A percentile compares a stretch with the other conserved stretches of the same genome.
phyloP scores from a whole-genome alignment of 306 rosid genomes.

The Quercus alba region DNA sequence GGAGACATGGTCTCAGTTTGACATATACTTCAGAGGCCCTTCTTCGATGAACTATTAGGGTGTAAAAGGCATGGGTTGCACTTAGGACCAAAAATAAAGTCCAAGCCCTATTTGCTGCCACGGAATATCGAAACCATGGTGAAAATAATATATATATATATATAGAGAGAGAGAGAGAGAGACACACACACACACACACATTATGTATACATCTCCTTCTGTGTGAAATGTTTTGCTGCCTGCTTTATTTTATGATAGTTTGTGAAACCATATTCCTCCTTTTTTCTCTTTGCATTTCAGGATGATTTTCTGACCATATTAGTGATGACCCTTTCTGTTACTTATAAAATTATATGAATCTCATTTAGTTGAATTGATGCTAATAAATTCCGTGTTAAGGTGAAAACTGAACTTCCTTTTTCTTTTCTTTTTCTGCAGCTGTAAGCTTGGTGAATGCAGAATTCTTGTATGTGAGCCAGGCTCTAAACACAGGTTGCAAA shows the following conservation, averaged over 20 bases:
- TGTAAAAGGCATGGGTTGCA: no score
- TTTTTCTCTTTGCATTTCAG: background rate
- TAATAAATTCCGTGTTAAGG: conserved; percentile 1
- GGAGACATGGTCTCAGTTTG: background rate
- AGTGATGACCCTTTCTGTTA: background rate
- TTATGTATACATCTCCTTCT: background rate
- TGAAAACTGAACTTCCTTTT: background rate
- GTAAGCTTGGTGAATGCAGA: conserved; percentile 86
- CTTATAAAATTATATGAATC: background rate
- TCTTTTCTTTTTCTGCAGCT: conserved; percentile 39
- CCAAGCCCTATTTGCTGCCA: no score
- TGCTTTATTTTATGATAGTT: background rate
- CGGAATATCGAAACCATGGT: background rate
- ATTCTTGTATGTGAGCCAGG: conserved; percentile 85
- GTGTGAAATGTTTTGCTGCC: background rate
- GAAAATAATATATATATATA: background rate
- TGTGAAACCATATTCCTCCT: background rate
- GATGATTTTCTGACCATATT: background rate
- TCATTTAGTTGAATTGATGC: conserved; percentile 9
- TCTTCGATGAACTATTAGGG: no score
- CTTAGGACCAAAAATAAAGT: no score
- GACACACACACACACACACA: no score
- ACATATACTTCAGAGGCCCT: background rate
- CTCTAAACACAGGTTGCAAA: conserved; percentile 80
- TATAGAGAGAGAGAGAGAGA: no score